Conservation (phyloP, 2,329 filamentous ascomycete species). For the Ciborinia camelliae region DNA sequence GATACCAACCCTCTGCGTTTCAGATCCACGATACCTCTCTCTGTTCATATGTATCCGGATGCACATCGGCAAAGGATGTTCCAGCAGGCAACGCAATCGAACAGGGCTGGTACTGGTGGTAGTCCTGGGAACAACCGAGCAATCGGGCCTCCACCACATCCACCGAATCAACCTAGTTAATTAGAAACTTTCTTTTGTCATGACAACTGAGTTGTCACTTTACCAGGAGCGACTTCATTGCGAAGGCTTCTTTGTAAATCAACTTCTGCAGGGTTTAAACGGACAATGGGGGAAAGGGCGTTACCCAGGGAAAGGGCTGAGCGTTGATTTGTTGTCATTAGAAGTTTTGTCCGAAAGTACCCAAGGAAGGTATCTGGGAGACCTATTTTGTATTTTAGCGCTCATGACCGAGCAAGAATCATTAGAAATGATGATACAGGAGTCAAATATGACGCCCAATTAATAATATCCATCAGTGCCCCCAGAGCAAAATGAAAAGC, state of each 20-base stretch:
- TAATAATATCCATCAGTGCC: conserved; percentile 12
- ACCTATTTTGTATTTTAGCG: conserved; percentile 36
- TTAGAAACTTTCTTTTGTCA: conserved; percentile 29
- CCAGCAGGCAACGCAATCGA: conserved; percentile 20
- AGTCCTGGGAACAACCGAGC: conserved; percentile 30
- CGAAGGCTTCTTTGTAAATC: conserved; percentile 29
- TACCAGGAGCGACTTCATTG: conserved; percentile 15
- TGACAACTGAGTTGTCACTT: conserved; percentile 15
- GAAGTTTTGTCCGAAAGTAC: conserved; percentile 23
- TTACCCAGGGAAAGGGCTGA: conserved; percentile 34
- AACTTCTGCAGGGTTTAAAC: conserved; percentile 29
- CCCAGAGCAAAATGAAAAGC: conserved; percentile 17
- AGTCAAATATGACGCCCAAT: conserved; percentile 5
- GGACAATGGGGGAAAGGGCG: conserved; percentile 31
- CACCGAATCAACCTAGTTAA: conserved; percentile 22
- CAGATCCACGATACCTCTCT: conserved; percentile 44
- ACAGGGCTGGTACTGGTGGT: conserved; percentile 16
- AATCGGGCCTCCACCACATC: conserved; percentile 24
- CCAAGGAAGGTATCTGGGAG: conserved; percentile 21
- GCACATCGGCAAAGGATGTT: conserved; percentile 28
- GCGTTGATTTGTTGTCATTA: conserved; percentile 31
- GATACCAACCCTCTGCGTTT: conserved; percentile 58
- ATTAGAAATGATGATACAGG: conserved; percentile 23
- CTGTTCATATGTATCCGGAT: conserved; percentile 30
- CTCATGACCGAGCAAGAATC: conserved; percentile 24